Percentiles rank a stretch among this genome's conserved stretches.
Evolutionary conservation across 75 land plant species (phyloP).

Genomic region (Selaginella tamariscina): DNA sequence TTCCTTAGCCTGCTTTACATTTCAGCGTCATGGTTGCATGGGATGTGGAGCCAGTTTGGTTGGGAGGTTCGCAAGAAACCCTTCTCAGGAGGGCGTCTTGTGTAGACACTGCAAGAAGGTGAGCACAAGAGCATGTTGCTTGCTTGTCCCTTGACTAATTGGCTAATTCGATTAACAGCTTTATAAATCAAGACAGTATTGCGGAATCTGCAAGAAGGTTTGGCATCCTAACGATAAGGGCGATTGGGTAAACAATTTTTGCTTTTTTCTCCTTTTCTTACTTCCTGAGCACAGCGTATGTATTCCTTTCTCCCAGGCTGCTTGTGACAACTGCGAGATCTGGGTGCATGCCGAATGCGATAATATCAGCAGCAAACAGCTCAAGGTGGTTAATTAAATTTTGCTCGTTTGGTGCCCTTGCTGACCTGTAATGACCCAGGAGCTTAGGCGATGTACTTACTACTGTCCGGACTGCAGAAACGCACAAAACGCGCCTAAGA

Average conservation of each 20-base stretch:
- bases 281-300: neutral
- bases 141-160: neutral
- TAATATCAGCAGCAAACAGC: slow-evolving; percentile 43
- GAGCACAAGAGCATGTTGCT: neutral
- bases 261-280: slow-evolving; percentile 1
- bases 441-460: neutral
- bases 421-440: neutral
- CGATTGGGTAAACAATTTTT: slow-evolving; percentile 52
- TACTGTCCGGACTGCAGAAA: slow-evolving; percentile 29
- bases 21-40: neutral
- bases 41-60: neutral
- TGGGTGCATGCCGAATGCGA: slow-evolving; percentile 98
- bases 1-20: too few relatives aligned
- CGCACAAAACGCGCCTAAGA: slow-evolving; percentile 4
- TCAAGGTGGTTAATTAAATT: slow-evolving; percentile 43
- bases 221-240: slow-evolving; percentile 79
- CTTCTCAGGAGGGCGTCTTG: neutral
- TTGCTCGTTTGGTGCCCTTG: too few relatives aligned
- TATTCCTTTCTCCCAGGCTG: slow-evolving; percentile 32
- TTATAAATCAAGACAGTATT: slow-evolving; percentile 59
- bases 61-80: neutral
- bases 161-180: slow-evolving; percentile 48
- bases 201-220: slow-evolving; percentile 88
- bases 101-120: neutral
- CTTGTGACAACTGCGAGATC: slow-evolving; percentile 73